Conservation (phyloP, 495 filamentous ascomycete genomes). For the Talaromyces wortmannii region DNA sequence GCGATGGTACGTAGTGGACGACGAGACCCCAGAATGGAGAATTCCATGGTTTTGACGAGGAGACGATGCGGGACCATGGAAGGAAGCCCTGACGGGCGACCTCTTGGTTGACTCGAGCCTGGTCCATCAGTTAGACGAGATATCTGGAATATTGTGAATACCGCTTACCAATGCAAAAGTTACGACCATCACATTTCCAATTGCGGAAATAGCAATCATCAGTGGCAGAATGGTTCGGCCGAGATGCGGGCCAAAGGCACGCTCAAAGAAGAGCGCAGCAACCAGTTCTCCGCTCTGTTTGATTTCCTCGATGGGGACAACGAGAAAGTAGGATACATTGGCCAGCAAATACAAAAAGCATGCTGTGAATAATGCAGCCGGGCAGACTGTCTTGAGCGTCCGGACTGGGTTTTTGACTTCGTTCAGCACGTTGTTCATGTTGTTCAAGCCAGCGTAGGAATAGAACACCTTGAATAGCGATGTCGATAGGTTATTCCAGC, state of each 20-base stretch:
- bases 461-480: constrained; percentile 70
- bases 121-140: not conserved
- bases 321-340: constrained; percentile 64
- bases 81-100: constrained; percentile 64
- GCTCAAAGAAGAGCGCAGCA: constrained; percentile 60
- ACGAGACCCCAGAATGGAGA: constrained; percentile 61
- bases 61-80: constrained; percentile 53
- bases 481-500: constrained; percentile 47
- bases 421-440: constrained; percentile 71
- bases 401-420: constrained; percentile 65
- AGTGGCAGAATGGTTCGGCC: constrained; percentile 54
- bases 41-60: constrained; percentile 61
- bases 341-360: constrained; percentile 59
- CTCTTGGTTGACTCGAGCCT: constrained; percentile 67
- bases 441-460: constrained; percentile 60
- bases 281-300: constrained; percentile 61
- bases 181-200: constrained; percentile 73
- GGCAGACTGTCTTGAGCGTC: constrained; percentile 58
- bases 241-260: constrained; percentile 52
- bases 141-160: not conserved
- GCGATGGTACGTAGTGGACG: constrained; percentile 60
- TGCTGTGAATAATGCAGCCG: constrained; percentile 53
- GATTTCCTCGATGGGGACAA: constrained; percentile 62
- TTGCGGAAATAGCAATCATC: constrained; percentile 59
- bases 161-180: constrained; percentile 53